phyloP scores from a whole-genome alignment of 2,329 filamentous ascomycete species.

The Periconia sp. region DNA sequence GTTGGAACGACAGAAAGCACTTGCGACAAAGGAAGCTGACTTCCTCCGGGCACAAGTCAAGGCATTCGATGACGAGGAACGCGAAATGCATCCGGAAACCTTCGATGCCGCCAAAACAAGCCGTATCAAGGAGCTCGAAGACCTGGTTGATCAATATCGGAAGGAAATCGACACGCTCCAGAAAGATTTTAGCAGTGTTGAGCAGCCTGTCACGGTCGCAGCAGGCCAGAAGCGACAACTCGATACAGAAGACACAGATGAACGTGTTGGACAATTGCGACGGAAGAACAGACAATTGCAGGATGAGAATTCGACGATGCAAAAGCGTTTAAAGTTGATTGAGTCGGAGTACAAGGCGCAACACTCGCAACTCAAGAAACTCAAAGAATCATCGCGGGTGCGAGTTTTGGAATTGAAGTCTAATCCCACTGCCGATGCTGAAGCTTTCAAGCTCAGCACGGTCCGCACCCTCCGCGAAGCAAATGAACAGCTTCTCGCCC shows the following conservation, averaged over 20 bases:
- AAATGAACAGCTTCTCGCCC: slow-evolving; percentile 80
- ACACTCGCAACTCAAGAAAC: slow-evolving; percentile 72
- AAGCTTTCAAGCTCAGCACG: slow-evolving; percentile 83
- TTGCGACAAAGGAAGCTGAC: slow-evolving; percentile 91
- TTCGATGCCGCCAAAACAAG: slow-evolving; percentile 77
- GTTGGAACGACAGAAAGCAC: slow-evolving; percentile 81
- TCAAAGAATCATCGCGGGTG: slow-evolving; percentile 73
- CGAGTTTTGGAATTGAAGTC: slow-evolving; percentile 84
- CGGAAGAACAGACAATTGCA: slow-evolving; percentile 88
- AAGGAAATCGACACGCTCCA: slow-evolving; percentile 77
- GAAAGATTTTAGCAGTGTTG: slow-evolving; percentile 72
- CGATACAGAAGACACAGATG: slow-evolving; percentile 62
- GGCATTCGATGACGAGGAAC: slow-evolving; percentile 83
- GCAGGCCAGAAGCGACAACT: slow-evolving; percentile 69
- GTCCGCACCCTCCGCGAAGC: slow-evolving; percentile 79
- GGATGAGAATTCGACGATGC: slow-evolving; percentile 72
- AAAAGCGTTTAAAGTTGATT: slow-evolving; percentile 73
- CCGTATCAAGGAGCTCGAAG: slow-evolving; percentile 81
- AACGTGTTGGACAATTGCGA: slow-evolving; percentile 81
- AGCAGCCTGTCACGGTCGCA: slow-evolving; percentile 56
- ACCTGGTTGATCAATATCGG: slow-evolving; percentile 86
- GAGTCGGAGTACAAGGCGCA: slow-evolving; percentile 77
- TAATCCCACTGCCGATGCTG: slow-evolving; percentile 88
- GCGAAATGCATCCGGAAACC: slow-evolving; percentile 79
- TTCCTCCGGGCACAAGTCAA: slow-evolving; percentile 92